phyloP scores from a whole-genome alignment of 192 early-diverging fungal species.

The Chytriomyces hyalinus region DNA sequence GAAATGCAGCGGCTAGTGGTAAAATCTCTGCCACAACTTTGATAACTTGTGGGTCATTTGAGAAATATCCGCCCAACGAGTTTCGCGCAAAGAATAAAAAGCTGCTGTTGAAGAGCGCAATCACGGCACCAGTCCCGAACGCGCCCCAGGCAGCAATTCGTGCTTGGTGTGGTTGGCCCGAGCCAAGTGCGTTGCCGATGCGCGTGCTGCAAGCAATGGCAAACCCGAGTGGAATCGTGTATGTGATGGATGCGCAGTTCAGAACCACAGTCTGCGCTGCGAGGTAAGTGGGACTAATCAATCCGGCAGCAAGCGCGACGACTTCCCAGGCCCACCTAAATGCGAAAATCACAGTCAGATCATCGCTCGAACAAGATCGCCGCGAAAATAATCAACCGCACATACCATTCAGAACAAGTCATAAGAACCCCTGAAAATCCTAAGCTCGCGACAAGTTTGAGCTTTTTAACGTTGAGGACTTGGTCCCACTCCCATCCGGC shows the following conservation, averaged over 20 bases:
- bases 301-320: conserved; percentile 65
- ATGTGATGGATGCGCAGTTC: conserved; percentile 72
- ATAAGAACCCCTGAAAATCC: conserved; percentile 81
- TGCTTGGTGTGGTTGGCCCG: conserved; percentile 21
- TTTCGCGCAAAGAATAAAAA: conserved; percentile 13
- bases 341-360: conserved; percentile 15
- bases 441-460: conserved; percentile 53
- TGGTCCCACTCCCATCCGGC: conserved; percentile 79
- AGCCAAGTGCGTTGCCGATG: conserved; percentile 58
- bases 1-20: conserved; percentile 74
- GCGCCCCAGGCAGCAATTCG: neutral
- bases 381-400: neutral
- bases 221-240: conserved; percentile 80
- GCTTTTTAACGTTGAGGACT: conserved; percentile 50
- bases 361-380: neutral
- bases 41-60: conserved; percentile 72
- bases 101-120: conserved; percentile 12
- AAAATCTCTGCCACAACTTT: conserved; percentile 73
- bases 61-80: conserved; percentile 63
- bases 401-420: conserved; percentile 53
- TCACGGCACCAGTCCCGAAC: neutral
- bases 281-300: conserved; percentile 73
- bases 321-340: conserved; percentile 58
- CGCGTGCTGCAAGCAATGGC: conserved; percentile 81
- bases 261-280: conserved; percentile 83